Percentiles rank a stretch among this genome's conserved stretches.
These are phyloP conservation scores for Magnaporthiopsis rhizophila DNA, from an alignment of 2,329 filamentous ascomycete species.

Conservation along the genomic window DNA sequence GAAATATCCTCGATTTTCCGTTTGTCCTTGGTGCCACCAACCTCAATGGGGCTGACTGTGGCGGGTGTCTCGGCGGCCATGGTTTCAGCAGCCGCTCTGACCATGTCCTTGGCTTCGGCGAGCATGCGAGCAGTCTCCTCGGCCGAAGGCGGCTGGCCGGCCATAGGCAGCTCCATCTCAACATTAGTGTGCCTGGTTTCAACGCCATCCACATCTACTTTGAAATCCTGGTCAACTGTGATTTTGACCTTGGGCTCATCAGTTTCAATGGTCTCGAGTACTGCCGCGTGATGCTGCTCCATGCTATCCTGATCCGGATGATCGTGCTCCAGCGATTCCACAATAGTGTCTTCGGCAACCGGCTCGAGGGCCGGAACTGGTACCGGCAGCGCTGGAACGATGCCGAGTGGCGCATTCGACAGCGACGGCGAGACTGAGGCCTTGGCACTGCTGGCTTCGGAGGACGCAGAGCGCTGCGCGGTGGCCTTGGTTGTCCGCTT, in stretches of 20 bases:
- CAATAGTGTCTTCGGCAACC: slow-evolving; percentile 13
- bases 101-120: slow-evolving; percentile 80
- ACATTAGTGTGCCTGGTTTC: slow-evolving; percentile 67
- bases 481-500: slow-evolving; percentile 41
- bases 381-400: slow-evolving; percentile 10
- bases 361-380: slow-evolving; percentile 16
- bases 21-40: slow-evolving; percentile 48
- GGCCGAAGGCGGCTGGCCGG: slow-evolving; percentile 61
- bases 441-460: slow-evolving; percentile 22
- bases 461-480: slow-evolving; percentile 30
- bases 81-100: slow-evolving; percentile 51
- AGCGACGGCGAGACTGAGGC: slow-evolving; percentile 16
- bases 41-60: slow-evolving; percentile 8
- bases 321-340: slow-evolving; percentile 18
- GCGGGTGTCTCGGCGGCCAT: slow-evolving; percentile 24
- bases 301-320: slow-evolving; percentile 32
- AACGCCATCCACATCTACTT: slow-evolving; percentile 44
- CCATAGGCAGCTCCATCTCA: slow-evolving; percentile 64
- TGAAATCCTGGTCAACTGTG: slow-evolving; percentile 58
- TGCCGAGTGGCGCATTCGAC: not conserved
- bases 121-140: slow-evolving; percentile 80
- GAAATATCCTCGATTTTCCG: slow-evolving; percentile 68
- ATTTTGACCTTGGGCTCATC: slow-evolving; percentile 52
- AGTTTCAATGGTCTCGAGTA: slow-evolving; percentile 40
- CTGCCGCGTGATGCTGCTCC: slow-evolving; percentile 39